phyloP scores from a whole-genome alignment of 257 asterid genomes.

The Jasminum sambac region DNA sequence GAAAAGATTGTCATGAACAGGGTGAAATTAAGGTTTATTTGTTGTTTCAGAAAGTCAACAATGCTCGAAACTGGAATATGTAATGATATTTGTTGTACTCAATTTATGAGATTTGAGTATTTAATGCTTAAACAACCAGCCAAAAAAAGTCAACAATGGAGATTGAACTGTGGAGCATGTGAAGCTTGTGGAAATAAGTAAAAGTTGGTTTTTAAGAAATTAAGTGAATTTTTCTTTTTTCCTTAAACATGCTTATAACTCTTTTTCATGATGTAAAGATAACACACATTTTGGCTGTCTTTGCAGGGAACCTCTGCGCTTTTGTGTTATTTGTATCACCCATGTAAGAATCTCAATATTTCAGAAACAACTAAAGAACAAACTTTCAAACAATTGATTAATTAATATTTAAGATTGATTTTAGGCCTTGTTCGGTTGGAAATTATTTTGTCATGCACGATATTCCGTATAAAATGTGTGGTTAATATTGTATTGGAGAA shows the following conservation, averaged over 20 bases:
- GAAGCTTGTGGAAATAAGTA: background rate
- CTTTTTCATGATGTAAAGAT: constrained; percentile 8
- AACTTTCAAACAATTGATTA: background rate
- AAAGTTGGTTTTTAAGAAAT: too few relatives aligned
- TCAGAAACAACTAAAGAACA: background rate
- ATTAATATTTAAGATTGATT: too few relatives aligned
- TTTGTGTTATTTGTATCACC: constrained; percentile 80
- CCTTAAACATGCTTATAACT: background rate
- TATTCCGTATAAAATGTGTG: too few relatives aligned
- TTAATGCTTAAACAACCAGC: background rate
- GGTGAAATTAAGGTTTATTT: background rate
- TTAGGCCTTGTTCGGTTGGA: too few relatives aligned
- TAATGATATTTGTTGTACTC: background rate
- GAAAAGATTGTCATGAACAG: background rate
- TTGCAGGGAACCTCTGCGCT: constrained; percentile 81
- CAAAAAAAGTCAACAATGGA: background rate
- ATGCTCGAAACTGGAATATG: too few relatives aligned
- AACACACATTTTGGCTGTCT: background rate
- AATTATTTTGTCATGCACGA: too few relatives aligned
- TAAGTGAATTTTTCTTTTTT: background rate
- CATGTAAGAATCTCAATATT: constrained; percentile 51
- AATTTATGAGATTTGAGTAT: background rate
- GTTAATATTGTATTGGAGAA: too few relatives aligned
- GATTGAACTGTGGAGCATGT: constrained; percentile 5
- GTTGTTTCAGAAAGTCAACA: background rate